Evolutionary conservation across 371 early-diverging fungal species (phyloP), one percentile per base, ranked within the genome.

Genomic region (Conidiobolus incongruus): DNA sequence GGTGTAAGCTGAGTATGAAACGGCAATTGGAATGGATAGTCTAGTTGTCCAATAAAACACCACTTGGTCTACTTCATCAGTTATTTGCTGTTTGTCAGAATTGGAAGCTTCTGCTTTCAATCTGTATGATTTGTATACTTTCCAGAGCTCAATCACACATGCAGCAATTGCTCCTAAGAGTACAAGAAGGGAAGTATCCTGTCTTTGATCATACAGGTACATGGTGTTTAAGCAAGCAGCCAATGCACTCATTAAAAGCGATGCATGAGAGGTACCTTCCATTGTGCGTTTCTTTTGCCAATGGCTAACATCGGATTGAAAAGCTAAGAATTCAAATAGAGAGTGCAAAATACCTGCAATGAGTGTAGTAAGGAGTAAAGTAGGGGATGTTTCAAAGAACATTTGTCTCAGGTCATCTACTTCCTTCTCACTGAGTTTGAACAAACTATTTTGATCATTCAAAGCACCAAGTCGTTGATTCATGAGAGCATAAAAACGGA

Each of bases 241-340:
- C 17, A 63, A 50, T 20, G 73, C 58, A 32, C 67, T 64, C 50
- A 75, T 50, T 2, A 67, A 35, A 40, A 80, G 61, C 2, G 72
- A 52, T 5, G 70, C 61, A 38, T 75, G 61, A 13, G 76, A 76
- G 17, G 77, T 59, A 15, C 80, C 78, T 39, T 63, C 55, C 47
- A 66, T 40, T 21, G 57, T 60, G 23, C 59, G 50, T 31, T 52
- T 48, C 45, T 56, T 52, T 49, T 52, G 54, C 80, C 80, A 81
- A 33, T 63, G 63, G 10, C 49, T 23, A 31, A 59, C 55, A 55
- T 75, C 81, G 38, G 76, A 70, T 58, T 77, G 80, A 59, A 77
- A 77, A 0, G 82, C 82, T 44, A 81, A 48, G 44, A 77, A 70
- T 51, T 80, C 80, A 54, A 81, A 77, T 21, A 77, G 48, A 26